Percentiles rank a stretch among this genome's conserved stretches.
Evolutionary conservation across 176 grass and related monocot species (phyloP).

Genomic region (Dactylis glomerata): DNA sequence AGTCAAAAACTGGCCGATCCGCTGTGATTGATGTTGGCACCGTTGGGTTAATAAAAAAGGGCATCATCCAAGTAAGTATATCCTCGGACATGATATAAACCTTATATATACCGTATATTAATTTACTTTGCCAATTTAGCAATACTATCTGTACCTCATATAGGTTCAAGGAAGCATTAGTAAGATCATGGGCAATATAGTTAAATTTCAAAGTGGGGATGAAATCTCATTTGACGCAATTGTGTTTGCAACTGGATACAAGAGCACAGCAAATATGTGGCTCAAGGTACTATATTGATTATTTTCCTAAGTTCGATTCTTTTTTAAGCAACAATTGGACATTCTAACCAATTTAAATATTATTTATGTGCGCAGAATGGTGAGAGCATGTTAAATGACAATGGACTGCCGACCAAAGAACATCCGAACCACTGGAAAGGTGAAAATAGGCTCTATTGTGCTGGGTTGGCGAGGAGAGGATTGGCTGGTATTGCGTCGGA

Average conservation of each 20-base stretch:
- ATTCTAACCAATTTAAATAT: neutral
- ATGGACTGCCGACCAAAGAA: neutral
- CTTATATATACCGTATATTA: neutral
- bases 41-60: slow-evolving; percentile 28
- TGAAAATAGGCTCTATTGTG: neutral
- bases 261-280: slow-evolving; percentile 29
- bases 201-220: slow-evolving; percentile 19
- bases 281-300: slow-evolving; percentile 33
- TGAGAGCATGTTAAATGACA: neutral
- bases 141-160: neutral
- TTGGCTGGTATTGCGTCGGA: neutral
- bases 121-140: neutral
- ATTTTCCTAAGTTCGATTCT: neutral
- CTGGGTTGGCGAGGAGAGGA: neutral
- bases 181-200: neutral
- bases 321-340: neutral
- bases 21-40: slow-evolving; percentile 44
- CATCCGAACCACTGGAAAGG: neutral
- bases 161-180: neutral
- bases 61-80: slow-evolving; percentile 33
- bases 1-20: slow-evolving; percentile 24
- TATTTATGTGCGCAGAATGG: neutral
- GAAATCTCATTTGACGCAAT: slow-evolving; percentile 14
- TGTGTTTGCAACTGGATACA: slow-evolving; percentile 54
- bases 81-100: neutral